Conservation (phyloP, 805 yeast genomes). For the Metschnikowia similis region DNA sequence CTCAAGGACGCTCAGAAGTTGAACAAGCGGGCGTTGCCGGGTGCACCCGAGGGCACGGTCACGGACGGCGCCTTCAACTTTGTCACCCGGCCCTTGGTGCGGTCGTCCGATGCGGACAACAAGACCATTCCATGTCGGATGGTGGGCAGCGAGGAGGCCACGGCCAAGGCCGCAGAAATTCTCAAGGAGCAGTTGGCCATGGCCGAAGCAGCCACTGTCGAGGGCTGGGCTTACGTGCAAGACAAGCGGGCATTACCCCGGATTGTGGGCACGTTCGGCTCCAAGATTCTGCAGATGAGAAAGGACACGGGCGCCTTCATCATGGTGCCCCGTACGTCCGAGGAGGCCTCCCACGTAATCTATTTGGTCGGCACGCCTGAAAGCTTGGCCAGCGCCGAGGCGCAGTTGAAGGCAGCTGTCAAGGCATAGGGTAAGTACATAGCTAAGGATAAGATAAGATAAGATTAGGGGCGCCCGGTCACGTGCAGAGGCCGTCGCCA, state of each 20-base stretch:
- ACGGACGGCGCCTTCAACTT: conserved; percentile 44
- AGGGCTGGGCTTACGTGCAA: conserved; percentile 62
- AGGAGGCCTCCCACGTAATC: conserved; percentile 49
- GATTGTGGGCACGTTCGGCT: conserved; percentile 75
- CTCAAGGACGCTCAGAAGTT: conserved; percentile 48
- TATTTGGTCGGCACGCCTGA: conserved; percentile 57
- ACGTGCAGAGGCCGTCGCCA: too few species aligned
- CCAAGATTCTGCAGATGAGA: conserved; percentile 60
- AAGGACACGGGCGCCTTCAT: conserved; percentile 53
- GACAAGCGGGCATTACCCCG: conserved; percentile 52
- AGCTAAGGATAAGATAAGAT: background rate
- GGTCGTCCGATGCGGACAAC: conserved; percentile 18
- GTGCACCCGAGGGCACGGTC: conserved; percentile 45
- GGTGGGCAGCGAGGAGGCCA: conserved; percentile 47
- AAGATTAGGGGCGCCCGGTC: background rate
- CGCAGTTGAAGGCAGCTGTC: conserved; percentile 5
- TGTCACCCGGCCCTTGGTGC: conserved; percentile 30
- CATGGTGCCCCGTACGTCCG: conserved; percentile 57
- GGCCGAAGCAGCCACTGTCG: conserved; percentile 42
- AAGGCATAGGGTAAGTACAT: background rate
- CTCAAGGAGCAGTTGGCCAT: conserved; percentile 48
- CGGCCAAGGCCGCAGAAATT: conserved; percentile 48
- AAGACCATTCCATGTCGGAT: conserved; percentile 63
- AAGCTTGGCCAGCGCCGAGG: conserved; percentile 38
- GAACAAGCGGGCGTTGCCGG: conserved; percentile 38